Base-by-base conservation (phyloP, 345 rosid genomes). In the Eucalyptus tenuipes region DNA sequence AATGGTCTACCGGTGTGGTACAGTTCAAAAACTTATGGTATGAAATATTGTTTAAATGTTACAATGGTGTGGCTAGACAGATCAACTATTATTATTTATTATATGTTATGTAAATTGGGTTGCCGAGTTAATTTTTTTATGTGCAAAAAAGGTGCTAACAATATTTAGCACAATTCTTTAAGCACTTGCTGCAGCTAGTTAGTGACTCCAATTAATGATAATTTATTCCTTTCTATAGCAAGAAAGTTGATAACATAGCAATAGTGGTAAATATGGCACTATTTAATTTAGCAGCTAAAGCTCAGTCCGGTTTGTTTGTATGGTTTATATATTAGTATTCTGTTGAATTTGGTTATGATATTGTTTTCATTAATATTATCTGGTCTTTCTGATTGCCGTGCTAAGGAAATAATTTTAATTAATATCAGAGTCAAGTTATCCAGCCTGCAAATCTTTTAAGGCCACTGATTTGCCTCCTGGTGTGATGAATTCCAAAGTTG, bases 21-120 rank as follows among this genome's bases (percentile, higher is more conserved):
- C 92, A 79, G 90, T 97, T 89, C 94, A 94, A 90, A 96, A 94
- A 91, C 89, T 98, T 86, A 92, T 95, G 99, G 99, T 98, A 90
- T 57, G 95, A 49, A 49, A 86, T 89, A 88, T 42, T 86, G 52
- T 88, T 68, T 42, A 49, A 75, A 88, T 84, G 82, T 86, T 55
- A 88, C 44, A 47, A n/a, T 68, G 42, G n/a, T 10, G 27, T 48
- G 47, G 55, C 50, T 66, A 4, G 81, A 44, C 37, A 68, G 42
- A 48, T 45, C 27, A 24, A 27, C 59, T 87, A 7, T 42, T 87
- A 20, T 11, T 75, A 20, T 44, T 6, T 75, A 44, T 37, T 40
- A 40, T 40, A 40, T 75, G 33, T 57, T 17, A 52, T 40, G 55
- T 37, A 27, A 52, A n/a, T 52, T 61, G 52, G 24, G 31, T 61